Evolutionary conservation across 2,329 filamentous ascomycete genomes (phyloP).

Genomic region (Aspergillus sergii): DNA sequence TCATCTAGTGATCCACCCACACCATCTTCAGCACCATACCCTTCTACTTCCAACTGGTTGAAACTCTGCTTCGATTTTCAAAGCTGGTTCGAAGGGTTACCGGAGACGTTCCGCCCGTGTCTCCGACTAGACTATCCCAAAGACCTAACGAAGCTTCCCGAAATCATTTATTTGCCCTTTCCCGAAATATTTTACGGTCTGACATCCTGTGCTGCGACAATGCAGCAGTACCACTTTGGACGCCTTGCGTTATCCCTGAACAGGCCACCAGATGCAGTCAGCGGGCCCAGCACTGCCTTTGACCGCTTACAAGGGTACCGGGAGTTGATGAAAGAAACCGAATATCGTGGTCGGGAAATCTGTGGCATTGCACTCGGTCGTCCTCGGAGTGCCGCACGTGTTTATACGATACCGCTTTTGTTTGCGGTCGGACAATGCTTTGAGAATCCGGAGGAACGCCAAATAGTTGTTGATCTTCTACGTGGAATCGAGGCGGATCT

Average conservation of each 20-base stretch:
- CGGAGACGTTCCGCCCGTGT: constrained; percentile 60
- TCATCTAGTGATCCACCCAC: constrained; percentile 44
- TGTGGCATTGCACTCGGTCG: constrained; percentile 60
- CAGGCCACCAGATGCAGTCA: constrained; percentile 59
- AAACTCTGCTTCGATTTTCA: constrained; percentile 58
- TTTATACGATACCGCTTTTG: constrained; percentile 60
- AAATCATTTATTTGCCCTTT: constrained; percentile 44
- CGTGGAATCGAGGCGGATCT: constrained; percentile 62
- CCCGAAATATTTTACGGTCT: constrained; percentile 63
- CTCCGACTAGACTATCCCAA: constrained; percentile 49
- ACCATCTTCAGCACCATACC: constrained; percentile 39
- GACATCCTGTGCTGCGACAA: constrained; percentile 63
- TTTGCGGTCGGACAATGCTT: constrained; percentile 64
- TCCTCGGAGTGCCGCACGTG: constrained; percentile 58
- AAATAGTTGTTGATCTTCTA: constrained; percentile 58
- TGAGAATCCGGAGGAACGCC: constrained; percentile 53
- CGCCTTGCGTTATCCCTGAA: constrained; percentile 64
- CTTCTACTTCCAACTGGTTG: constrained; percentile 55
- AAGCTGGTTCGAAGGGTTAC: constrained; percentile 59
- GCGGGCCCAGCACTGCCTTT: constrained; percentile 54
- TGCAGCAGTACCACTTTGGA: constrained; percentile 68
- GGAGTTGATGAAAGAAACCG: constrained; percentile 57
- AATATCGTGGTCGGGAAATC: constrained; percentile 60
- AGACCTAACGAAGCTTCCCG: constrained; percentile 33
- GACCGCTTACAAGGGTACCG: constrained; percentile 60